Evolutionary conservation across 805 yeast genomes (phyloP).

Genomic region (Pichia gijzeniarum): DNA sequence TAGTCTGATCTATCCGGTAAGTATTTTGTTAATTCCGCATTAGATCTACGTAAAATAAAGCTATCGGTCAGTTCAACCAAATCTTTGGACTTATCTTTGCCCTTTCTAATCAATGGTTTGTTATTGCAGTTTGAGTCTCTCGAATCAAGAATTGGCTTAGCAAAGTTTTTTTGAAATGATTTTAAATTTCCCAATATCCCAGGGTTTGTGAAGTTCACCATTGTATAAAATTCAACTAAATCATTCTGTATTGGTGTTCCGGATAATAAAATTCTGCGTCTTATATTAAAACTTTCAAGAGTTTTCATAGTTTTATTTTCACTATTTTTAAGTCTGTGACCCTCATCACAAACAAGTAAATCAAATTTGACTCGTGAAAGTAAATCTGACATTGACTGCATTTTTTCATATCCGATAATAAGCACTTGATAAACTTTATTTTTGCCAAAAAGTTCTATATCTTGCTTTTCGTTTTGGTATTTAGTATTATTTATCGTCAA

Average conservation of each 20-base stretch:
- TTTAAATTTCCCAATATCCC: conserved; percentile 62
- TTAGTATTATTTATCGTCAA: conserved; percentile 49
- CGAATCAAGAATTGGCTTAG: conserved; percentile 65
- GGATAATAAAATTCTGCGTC: conserved; percentile 58
- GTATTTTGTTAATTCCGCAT: conserved; percentile 45
- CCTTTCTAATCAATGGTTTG: conserved; percentile 42
- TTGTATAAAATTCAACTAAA: conserved; percentile 70
- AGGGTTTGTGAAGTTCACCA: conserved; percentile 80
- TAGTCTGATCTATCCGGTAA: conserved; percentile 72
- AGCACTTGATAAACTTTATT: conserved; percentile 76
- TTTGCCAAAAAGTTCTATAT: conserved; percentile 53
- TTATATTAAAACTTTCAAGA: conserved; percentile 47
- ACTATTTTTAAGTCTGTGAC: conserved; percentile 78
- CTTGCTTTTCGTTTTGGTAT: conserved; percentile 48
- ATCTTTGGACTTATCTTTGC: conserved; percentile 57
- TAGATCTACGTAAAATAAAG: conserved; percentile 71
- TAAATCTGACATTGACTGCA: conserved; percentile 48
- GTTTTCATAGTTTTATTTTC: conserved; percentile 66
- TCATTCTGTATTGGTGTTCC: conserved; percentile 79
- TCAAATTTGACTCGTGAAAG: conserved; percentile 45
- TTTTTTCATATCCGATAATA: conserved; percentile 83
- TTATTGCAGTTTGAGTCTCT: conserved; percentile 59
- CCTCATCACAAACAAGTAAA: conserved; percentile 87
- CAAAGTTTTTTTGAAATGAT: conserved; percentile 52
- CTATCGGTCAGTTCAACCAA: conserved; percentile 55